A percentile compares a stretch with the other conserved stretches of the same genome.
phyloP scores from a whole-genome alignment of 164 flowering plant species.

The Tetrastigma voinierianum region DNA sequence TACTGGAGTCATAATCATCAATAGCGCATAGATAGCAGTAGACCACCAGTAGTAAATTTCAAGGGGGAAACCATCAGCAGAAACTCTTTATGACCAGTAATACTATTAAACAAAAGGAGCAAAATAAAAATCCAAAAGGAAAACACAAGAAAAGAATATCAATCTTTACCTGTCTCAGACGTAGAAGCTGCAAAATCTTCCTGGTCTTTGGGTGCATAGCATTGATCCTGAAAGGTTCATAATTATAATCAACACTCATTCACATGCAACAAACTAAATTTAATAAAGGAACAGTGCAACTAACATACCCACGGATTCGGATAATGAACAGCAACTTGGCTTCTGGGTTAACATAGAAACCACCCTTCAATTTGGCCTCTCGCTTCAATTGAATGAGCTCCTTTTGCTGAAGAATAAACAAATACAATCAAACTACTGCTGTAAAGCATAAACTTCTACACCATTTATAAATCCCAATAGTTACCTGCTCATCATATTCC shows the following conservation, averaged over 20 bases:
- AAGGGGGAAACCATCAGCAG: too few species aligned
- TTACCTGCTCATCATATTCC: slow-evolving; percentile 25
- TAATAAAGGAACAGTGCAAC: background rate
- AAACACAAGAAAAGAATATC: background rate
- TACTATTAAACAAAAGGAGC: background rate
- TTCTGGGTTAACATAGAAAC: slow-evolving; percentile 62
- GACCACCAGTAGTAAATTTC: too few species aligned
- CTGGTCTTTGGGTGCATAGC: slow-evolving; percentile 57
- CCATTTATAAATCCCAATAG: background rate
- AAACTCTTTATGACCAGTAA: background rate
- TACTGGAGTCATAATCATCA: too few species aligned
- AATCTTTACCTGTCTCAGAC: slow-evolving; percentile 48
- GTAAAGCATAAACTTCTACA: background rate
- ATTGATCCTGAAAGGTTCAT: slow-evolving; percentile 41
- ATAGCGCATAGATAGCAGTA: too few species aligned
- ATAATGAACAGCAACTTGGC: slow-evolving; percentile 55
- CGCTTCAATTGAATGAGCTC: slow-evolving; percentile 29
- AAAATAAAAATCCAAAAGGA: background rate
- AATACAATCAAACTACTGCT: too few species aligned
- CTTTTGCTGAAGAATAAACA: slow-evolving; percentile 14
- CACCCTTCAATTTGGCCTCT: slow-evolving; percentile 43
- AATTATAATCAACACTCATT: background rate
- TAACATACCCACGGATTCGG: slow-evolving; percentile 54
- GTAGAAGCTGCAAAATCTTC: slow-evolving; percentile 50
- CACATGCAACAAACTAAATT: background rate